These are phyloP conservation scores for Diaporthe longicolla DNA, from an alignment of 2,329 filamentous ascomycete genomes.

Conservation along the genomic window DNA sequence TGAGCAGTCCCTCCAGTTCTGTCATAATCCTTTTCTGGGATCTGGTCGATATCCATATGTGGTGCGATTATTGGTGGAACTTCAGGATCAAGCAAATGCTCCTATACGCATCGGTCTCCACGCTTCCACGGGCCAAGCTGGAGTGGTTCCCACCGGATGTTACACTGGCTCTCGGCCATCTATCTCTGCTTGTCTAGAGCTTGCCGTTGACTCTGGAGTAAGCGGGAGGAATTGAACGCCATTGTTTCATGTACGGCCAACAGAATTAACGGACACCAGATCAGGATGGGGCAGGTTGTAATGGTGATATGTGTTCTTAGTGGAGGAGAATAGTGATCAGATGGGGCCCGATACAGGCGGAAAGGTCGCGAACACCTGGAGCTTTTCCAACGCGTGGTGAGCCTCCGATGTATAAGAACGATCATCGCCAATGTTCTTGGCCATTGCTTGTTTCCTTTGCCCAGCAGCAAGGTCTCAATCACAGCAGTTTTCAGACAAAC, in stretches of 20 bases:
- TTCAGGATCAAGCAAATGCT: slow-evolving; percentile 2
- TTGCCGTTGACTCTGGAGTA: not conserved
- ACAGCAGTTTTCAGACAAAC: not conserved
- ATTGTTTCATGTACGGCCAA: slow-evolving; percentile 27
- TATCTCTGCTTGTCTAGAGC: slow-evolving; percentile 10
- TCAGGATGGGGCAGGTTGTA: not conserved
- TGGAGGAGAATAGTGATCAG: slow-evolving; percentile 4
- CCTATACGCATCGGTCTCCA: not conserved
- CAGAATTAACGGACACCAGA: not conserved
- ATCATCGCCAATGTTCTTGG: not conserved
- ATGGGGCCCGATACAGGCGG: not conserved
- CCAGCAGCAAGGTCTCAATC: not conserved
- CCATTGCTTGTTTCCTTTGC: not conserved
- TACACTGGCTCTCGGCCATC: slow-evolving; percentile 17
- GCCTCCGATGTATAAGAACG: slow-evolving; percentile 1
- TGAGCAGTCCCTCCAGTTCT: not conserved
- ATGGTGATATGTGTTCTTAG: not conserved
- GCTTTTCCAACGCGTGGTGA: not conserved
- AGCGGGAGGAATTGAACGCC: not conserved
- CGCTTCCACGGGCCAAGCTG: not conserved
- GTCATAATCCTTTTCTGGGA: not conserved
- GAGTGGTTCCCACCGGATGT: slow-evolving; percentile 17
- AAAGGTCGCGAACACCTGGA: not conserved
- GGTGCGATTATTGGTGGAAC: slow-evolving; percentile 23
- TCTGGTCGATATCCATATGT: not conserved